A percentile compares a stretch with the other conserved stretches of the same genome.
These are phyloP conservation scores for Camellia lanceoleosa DNA, from an alignment of 148 eudicot genomes.

Conservation along the genomic window DNA sequence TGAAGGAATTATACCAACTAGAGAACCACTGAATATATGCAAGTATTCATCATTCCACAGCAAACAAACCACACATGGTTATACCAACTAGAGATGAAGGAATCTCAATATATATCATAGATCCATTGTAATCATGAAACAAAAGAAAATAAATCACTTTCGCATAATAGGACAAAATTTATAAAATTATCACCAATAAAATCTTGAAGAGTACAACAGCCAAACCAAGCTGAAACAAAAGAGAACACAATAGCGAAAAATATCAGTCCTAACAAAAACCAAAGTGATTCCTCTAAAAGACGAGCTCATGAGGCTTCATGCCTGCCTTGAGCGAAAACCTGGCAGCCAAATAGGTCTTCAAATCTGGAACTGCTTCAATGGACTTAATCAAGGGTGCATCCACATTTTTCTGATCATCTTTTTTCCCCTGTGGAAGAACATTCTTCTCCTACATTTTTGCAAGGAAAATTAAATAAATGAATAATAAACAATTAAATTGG, in stretches of 20 bases:
- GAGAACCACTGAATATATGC: background rate
- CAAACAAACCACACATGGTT: background rate
- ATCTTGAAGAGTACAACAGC: constrained; percentile 2
- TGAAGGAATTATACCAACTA: background rate
- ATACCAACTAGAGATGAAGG: background rate
- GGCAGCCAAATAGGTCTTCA: constrained; percentile 60
- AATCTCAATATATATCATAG: background rate
- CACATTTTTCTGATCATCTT: constrained; percentile 62
- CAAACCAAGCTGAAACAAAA: constrained; percentile 16
- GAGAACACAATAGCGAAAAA: background rate
- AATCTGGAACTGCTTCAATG: constrained; percentile 55
- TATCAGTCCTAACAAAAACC: background rate
- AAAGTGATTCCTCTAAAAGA: constrained; percentile 34
- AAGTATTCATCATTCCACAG: background rate
- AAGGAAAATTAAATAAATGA: background rate
- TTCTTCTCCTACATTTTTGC: constrained; percentile 43
- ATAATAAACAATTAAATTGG: background rate
- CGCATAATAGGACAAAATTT: constrained; percentile 2
- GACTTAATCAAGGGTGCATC: constrained; percentile 53
- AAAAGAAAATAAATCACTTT: background rate
- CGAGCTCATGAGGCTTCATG: constrained; percentile 72
- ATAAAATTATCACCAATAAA: constrained; percentile 4
- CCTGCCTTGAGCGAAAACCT: constrained; percentile 69
- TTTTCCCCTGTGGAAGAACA: constrained; percentile 55
- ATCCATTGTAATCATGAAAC: constrained; percentile 3